Evolutionary conservation across 371 early-diverging fungal genomes (phyloP), one percentile per base, ranked within the genome.

Genomic region (Zopfochytrium polystomum): DNA sequence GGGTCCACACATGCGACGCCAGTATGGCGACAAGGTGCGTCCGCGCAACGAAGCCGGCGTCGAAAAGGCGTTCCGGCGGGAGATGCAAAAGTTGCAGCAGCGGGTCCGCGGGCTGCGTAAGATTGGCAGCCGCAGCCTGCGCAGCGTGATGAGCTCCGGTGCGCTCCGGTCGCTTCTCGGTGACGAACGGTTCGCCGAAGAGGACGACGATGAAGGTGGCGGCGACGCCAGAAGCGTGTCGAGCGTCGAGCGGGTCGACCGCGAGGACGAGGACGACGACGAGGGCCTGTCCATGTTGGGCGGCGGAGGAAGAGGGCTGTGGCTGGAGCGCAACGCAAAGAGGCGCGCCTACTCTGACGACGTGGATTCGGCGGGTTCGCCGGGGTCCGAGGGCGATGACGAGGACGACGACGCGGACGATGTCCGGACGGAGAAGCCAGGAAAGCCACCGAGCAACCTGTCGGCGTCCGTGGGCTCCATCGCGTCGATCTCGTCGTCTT

Each of bases 1-100:
- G 72, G 74, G 80, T 26, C 93, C 92, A 38, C 91, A 92, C 63
- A 89, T 91, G 88, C 79, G 81, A 20, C 82, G 81, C 63, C 67
- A 90, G 31, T 95, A 94, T 68, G 94, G 95, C 1, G 75, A 80
- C 33, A 80, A 84, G 54, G 72, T 91, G 48, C 44, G 65, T n/a
- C 26, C 56, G 4, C 85, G 88, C 49, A 81, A 83, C 44, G 89
- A 90, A 57, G 90, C 87, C 7, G 92, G 91, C 3, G 80, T 25
- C 44, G 44, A 43, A 27, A n/a, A 25, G 34, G 55, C 55, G 55
- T 43, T 35, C 47, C 13, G 9, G n/a, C 0, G 9, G 57, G 44
- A 26, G 57, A 48, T 6, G 57, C 18, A 27, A 11, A 25, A 48
- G 57, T 22, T 44, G 57, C 47, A 48, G 44, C n/a, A n/a, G 23